Conservation (phyloP, 2,329 filamentous ascomycete species). For the Gnomoniopsis smithogilvyi region DNA sequence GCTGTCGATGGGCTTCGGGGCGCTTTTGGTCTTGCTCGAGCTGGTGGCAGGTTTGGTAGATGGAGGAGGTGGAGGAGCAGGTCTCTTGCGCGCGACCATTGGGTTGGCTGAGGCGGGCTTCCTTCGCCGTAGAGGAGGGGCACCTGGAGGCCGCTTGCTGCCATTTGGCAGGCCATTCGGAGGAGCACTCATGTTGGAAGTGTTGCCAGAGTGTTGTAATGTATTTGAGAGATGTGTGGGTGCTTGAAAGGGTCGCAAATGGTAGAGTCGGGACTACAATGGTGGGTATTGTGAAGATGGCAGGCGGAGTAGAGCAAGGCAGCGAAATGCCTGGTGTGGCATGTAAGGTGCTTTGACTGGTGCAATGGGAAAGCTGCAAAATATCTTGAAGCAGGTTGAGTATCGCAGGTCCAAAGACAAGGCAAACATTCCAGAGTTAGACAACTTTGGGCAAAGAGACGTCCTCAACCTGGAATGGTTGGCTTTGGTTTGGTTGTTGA, state of each 20-base stretch:
- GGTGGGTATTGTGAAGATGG: not conserved
- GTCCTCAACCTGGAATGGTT: too few relatives aligned
- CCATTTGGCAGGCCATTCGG: conserved; percentile 31
- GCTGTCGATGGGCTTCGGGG: conserved; percentile 18
- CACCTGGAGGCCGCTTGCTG: conserved; percentile 18
- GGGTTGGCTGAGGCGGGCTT: conserved; percentile 57
- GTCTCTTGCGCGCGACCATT: conserved; percentile 59
- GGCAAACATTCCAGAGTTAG: not conserved
- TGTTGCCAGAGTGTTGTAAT: not conserved
- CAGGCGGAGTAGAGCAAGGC: not conserved
- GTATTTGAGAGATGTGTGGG: not conserved
- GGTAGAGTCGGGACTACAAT: not conserved
- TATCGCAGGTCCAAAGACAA: not conserved
- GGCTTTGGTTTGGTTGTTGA: too few relatives aligned
- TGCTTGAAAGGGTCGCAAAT: not conserved
- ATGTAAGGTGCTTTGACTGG: too few relatives aligned
- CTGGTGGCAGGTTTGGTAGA: conserved; percentile 26
- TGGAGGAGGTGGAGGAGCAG: conserved; percentile 32
- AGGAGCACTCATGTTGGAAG: conserved; percentile 41
- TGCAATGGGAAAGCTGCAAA: not conserved
- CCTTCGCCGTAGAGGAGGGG: conserved; percentile 37
- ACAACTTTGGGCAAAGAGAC: not conserved
- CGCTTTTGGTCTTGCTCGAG: conserved; percentile 18
- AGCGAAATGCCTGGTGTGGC: not conserved
- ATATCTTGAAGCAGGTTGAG: too few relatives aligned